Percentiles rank a stretch among this genome's conserved stretches.
These are phyloP conservation scores for Anthoceros angustus DNA, from an alignment of 225 moss, liverwort and hornwort species.

Conservation along the genomic window DNA sequence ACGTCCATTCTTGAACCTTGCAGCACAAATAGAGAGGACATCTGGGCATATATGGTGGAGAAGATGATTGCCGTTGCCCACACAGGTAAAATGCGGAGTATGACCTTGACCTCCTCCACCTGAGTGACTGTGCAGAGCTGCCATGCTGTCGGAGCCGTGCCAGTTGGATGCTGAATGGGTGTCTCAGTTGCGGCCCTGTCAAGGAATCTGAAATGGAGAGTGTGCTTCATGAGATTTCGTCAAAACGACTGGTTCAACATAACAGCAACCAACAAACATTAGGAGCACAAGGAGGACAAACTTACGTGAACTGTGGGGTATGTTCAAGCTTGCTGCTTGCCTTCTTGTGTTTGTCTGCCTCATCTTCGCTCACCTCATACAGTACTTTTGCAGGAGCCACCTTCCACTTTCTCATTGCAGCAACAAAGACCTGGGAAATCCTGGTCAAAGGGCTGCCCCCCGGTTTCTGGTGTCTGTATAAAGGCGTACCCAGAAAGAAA, in stretches of 20 bases:
- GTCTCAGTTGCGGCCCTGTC: constrained; percentile 64
- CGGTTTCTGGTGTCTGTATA: constrained; percentile 71
- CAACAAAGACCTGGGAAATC: constrained; percentile 53
- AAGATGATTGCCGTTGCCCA: constrained; percentile 58
- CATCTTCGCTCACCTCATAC: constrained; percentile 45
- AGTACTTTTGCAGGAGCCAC: constrained; percentile 20
- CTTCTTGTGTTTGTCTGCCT: constrained; percentile 22
- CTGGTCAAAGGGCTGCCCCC: constrained; percentile 76
- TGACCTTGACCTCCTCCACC: constrained; percentile 69
- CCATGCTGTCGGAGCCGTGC: constrained; percentile 29
- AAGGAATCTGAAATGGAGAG: constrained; percentile 29
- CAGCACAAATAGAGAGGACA: constrained; percentile 68
- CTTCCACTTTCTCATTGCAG: constrained; percentile 27
- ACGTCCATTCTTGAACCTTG: constrained; percentile 55
- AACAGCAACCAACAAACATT: neutral
- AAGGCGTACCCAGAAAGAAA: constrained; percentile 48
- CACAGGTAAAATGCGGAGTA: constrained; percentile 55
- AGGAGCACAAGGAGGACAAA: neutral
- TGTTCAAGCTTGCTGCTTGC: constrained; percentile 63
- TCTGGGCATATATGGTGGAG: constrained; percentile 62
- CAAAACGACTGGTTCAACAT: neutral
- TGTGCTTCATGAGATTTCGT: neutral
- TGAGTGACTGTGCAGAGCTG: constrained; percentile 54
- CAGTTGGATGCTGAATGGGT: constrained; percentile 20
- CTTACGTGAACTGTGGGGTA: constrained; percentile 37